These are phyloP conservation scores for Alternaria tenuissima DNA, from an alignment of 2,329 filamentous ascomycete species.

Conservation along the genomic window DNA sequence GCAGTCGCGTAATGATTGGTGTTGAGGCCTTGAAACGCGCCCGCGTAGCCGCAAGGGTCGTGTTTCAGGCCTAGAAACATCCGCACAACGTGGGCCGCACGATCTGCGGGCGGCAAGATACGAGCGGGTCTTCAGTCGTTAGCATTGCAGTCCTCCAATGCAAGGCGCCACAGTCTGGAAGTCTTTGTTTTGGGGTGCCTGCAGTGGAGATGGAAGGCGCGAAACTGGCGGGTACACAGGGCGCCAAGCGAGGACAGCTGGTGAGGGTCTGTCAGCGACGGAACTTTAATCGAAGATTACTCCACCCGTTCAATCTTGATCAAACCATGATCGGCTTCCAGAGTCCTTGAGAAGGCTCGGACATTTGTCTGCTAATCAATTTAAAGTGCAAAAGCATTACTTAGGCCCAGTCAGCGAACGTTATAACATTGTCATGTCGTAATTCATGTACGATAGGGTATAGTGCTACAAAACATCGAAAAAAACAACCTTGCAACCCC, in stretches of 20 bases:
- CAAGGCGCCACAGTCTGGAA: slow-evolving; percentile 16
- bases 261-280: slow-evolving; percentile 3
- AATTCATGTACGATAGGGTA: slow-evolving; percentile 2
- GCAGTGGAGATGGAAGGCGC: slow-evolving; percentile 1
- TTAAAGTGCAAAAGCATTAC: neutral
- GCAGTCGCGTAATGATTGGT: slow-evolving; percentile 48
- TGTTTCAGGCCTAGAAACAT: slow-evolving; percentile 47
- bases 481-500: neutral
- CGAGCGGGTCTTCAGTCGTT: slow-evolving; percentile 29
- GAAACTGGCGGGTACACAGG: slow-evolving; percentile 3
- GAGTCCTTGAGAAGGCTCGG: neutral
- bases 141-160: slow-evolving; percentile 16
- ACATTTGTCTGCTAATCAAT: neutral
- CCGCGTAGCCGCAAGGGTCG: slow-evolving; percentile 28
- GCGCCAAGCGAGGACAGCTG: slow-evolving; percentile 6
- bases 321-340: neutral
- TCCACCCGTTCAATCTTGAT: slow-evolving; percentile 10
- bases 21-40: slow-evolving; percentile 36
- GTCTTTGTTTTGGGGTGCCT: slow-evolving; percentile 9
- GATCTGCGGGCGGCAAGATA: slow-evolving; percentile 44
- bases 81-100: slow-evolving; percentile 22
- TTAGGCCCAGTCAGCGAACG: neutral
- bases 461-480: neutral
- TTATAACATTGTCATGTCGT: neutral
- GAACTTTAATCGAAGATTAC: slow-evolving; percentile 7